phyloP scores from a whole-genome alignment of 176 grass and related monocot genomes.

The Sorghum bicolor region Sorghum_bicolor_NCBIv3 NC_012874.2:7187001-7187500 shows the following conservation, averaged over 20 bases:
- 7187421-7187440: no score
- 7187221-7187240: background rate
- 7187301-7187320: background rate
- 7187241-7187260: background rate
- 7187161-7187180: no score
- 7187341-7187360: background rate
- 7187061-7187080: slow-evolving; percentile 56
- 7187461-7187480: fast-evolving
- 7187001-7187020: slow-evolving; percentile 79
- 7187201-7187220: background rate
- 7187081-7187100: slow-evolving; percentile 34
- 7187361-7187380: background rate
- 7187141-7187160: no score
- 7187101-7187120: background rate
- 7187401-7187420: background rate
- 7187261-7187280: background rate
- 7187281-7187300: slow-evolving; percentile 25
- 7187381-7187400: slow-evolving; percentile 44
- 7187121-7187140: background rate
- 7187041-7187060: slow-evolving; percentile 90
- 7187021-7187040: slow-evolving; percentile 96
- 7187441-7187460: background rate
- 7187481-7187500: background rate
- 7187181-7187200: no score
- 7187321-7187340: background rate